Conservation (phyloP, 345 rosid species). For the Ailanthus altissimus region DNA sequence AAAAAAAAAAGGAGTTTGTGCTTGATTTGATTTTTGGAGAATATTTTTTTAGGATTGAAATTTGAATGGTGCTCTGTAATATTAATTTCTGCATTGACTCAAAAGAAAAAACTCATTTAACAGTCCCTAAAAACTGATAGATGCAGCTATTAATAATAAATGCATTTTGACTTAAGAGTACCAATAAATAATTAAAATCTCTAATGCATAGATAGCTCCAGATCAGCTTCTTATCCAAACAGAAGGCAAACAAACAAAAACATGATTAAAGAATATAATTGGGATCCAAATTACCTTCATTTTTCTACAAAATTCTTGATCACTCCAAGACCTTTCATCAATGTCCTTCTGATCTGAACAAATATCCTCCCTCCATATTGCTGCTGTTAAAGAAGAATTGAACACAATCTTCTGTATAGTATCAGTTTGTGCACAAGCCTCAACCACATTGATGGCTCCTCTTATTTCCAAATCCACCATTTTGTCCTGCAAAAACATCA, state of each 20-base stretch:
- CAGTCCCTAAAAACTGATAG: not conserved
- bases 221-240: not conserved
- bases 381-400: conserved; percentile 75
- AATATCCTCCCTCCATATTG: conserved; percentile 77
- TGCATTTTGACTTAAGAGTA: not conserved
- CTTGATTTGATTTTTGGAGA: not conserved
- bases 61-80: not conserved
- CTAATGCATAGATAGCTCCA: too few relatives aligned
- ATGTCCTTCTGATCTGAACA: conserved; percentile 49
- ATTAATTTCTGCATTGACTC: too few relatives aligned
- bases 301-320: conserved; percentile 65
- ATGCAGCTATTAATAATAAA: not conserved
- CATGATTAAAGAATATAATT: not conserved
- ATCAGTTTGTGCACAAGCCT: conserved; percentile 84
- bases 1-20: not conserved
- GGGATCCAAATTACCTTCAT: conserved; percentile 49
- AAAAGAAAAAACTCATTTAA: not conserved
- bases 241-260: not conserved
- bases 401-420: conserved; percentile 61
- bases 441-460: conserved; percentile 82
- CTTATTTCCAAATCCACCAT: conserved; percentile 72
- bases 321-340: conserved; percentile 86
- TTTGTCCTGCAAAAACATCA: conserved; percentile 40
- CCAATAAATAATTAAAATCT: not conserved
- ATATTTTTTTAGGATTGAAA: not conserved